phyloP scores from a whole-genome alignment of 2,329 filamentous ascomycete genomes.

The Elsinoe arachidis region DNA sequence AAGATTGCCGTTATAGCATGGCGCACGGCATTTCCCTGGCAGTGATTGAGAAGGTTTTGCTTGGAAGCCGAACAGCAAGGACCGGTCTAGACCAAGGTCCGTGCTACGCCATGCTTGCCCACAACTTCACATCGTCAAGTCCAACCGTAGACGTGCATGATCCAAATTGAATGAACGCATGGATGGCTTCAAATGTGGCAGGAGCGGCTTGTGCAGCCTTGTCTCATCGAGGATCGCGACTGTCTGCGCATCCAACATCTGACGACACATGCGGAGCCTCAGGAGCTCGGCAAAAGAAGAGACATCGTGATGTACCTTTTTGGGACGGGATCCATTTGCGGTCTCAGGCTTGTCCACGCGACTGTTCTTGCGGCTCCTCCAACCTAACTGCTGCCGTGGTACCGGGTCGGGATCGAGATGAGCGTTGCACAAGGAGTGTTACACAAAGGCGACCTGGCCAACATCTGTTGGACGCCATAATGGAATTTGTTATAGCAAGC shows the following conservation, averaged over 20 bases:
- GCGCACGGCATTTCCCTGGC: conserved; percentile 2
- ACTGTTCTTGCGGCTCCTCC: conserved; percentile 1
- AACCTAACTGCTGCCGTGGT: not conserved
- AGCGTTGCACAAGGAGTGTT: not conserved
- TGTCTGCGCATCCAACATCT: not conserved
- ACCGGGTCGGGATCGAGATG: not conserved
- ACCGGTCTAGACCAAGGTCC: conserved; percentile 4
- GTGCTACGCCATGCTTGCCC: not conserved
- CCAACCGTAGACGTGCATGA: not conserved
- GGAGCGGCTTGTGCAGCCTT: not conserved
- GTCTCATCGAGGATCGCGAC: not conserved
- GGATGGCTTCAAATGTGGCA: not conserved
- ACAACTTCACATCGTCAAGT: not conserved
- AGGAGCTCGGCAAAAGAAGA: not conserved
- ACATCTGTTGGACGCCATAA: not conserved
- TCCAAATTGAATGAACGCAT: conserved; percentile 8
- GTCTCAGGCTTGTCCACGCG: conserved; percentile 1
- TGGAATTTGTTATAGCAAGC: not conserved
- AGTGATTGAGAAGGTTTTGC: not conserved
- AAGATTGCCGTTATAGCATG: conserved; percentile 5
- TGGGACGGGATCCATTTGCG: not conserved
- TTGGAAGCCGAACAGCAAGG: not conserved
- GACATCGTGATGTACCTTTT: not conserved
- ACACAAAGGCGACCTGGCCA: not conserved
- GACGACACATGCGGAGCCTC: conserved; percentile 8